phyloP scores from a whole-genome alignment of 225 moss, liverwort and hornwort genomes.

The Pseudisothecium myosuroides region DNA sequence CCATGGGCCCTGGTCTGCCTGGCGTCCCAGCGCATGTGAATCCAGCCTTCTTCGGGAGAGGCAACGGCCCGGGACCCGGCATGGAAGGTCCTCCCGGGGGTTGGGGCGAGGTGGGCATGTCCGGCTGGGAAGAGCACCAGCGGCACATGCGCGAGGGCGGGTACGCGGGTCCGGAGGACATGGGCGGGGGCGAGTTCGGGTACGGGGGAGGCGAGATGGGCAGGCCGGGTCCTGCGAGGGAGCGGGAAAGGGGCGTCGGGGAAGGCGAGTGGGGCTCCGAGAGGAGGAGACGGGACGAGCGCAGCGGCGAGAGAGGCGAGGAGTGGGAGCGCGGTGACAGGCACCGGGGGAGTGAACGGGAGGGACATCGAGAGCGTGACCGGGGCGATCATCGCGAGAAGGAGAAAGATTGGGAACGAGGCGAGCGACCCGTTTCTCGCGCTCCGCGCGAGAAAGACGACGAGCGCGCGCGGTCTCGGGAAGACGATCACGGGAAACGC shows the following conservation, averaged over 20 bases:
- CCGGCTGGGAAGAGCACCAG: conserved; percentile 93
- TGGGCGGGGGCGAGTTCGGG: conserved; percentile 75
- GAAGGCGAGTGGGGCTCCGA: conserved; percentile 83
- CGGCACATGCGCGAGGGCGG: conserved; percentile 73
- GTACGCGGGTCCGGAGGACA: conserved; percentile 68
- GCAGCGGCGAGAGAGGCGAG: conserved; percentile 64
- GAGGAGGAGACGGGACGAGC: conserved; percentile 70
- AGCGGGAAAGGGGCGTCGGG: conserved; percentile 59
- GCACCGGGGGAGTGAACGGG: conserved; percentile 68
- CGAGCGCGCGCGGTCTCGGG: conserved; percentile 74
- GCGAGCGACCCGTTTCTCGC: conserved; percentile 54
- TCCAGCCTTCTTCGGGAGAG: conserved; percentile 90
- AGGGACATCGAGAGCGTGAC: conserved; percentile 34
- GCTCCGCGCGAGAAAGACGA: conserved; percentile 83
- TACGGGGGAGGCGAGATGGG: conserved; percentile 72
- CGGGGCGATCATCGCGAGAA: conserved; percentile 64
- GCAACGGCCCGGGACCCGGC: conserved; percentile 77
- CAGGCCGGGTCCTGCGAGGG: conserved; percentile 71
- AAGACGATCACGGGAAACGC: conserved; percentile 88
- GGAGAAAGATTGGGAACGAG: conserved; percentile 89
- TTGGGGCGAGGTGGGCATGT: conserved; percentile 66
- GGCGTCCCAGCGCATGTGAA: conserved; percentile 96
- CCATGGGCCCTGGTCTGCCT: conserved; percentile 98
- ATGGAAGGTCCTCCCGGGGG: conserved; percentile 70
- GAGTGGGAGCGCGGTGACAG: conserved; percentile 73